Percentiles rank a stretch among this genome's conserved stretches.
Conservation (phyloP, 2,329 filamentous ascomycete genomes). For the Paraphaeosphaeria sporulosa region DNA sequence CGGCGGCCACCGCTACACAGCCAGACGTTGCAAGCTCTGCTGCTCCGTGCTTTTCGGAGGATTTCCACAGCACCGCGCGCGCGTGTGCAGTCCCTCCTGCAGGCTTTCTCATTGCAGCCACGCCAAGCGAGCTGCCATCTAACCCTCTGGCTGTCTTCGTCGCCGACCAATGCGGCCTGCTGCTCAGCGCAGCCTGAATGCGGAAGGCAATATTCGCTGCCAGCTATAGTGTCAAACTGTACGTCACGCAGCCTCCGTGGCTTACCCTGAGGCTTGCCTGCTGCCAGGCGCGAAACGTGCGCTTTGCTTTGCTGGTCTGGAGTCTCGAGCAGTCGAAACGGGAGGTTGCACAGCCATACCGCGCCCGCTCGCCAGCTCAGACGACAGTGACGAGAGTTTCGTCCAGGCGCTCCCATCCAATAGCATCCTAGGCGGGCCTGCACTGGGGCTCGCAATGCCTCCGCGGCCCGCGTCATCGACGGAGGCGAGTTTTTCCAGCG, state of each 20-base stretch:
- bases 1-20: background rate
- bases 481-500: slow-evolving; percentile 7
- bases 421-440: too few relatives aligned
- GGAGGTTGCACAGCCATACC: slow-evolving; percentile 22
- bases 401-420: too few relatives aligned
- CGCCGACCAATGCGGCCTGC: slow-evolving; percentile 31
- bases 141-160: slow-evolving; percentile 3
- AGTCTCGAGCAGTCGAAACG: slow-evolving; percentile 10
- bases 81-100: slow-evolving; percentile 21
- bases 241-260: slow-evolving; percentile 17
- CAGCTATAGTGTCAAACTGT: slow-evolving; percentile 2
- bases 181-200: slow-evolving; percentile 19
- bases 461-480: slow-evolving; percentile 7
- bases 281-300: slow-evolving; percentile 17
- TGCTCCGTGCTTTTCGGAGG: slow-evolving; percentile 3
- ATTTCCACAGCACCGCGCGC: background rate
- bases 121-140: background rate
- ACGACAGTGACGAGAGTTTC: background rate
- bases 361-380: background rate
- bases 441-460: background rate
- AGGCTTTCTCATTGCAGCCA: slow-evolving; percentile 2
- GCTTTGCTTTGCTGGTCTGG: background rate
- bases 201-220: slow-evolving; percentile 23
- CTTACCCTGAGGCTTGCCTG: background rate
- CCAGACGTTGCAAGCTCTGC: slow-evolving; percentile 6